Conservation (phyloP, 139 green algal species). For the Trebouxia sp. region DNA sequence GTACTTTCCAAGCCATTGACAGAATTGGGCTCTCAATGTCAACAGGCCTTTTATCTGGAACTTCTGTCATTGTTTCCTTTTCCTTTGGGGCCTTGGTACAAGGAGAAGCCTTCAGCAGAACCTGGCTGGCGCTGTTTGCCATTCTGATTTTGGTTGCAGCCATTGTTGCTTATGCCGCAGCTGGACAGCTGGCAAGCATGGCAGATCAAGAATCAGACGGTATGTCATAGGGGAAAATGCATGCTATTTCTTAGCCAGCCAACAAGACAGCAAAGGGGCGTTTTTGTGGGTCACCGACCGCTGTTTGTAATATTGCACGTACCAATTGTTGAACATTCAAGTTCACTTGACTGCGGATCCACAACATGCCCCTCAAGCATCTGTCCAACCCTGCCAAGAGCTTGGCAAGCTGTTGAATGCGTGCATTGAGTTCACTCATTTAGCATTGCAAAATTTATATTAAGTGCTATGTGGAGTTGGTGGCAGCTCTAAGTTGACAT, state of each 20-base stretch:
- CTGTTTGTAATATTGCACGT: too few species aligned
- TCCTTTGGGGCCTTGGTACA: background rate
- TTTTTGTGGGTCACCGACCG: background rate
- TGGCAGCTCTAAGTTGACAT: too few species aligned
- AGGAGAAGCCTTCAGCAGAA: background rate
- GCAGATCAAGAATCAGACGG: background rate
- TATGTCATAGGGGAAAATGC: background rate
- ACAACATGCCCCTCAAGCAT: too few species aligned
- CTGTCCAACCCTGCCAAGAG: too few species aligned
- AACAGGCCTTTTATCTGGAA: background rate
- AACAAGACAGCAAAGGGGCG: background rate
- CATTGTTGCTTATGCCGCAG: background rate
- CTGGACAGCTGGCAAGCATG: background rate
- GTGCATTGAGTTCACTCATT: too few species aligned
- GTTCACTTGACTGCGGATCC: too few species aligned
- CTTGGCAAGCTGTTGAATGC: too few species aligned
- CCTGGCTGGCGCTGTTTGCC: background rate
- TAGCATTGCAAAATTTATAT: too few species aligned
- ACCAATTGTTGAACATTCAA: too few species aligned
- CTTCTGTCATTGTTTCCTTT: conserved; percentile 7
- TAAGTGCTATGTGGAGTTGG: too few species aligned
- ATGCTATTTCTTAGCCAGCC: background rate
- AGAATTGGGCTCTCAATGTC: background rate
- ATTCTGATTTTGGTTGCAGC: background rate
- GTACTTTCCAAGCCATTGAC: background rate